Evolutionary conservation across 306 rosid species (phyloP), one percentile per base, ranked within the genome.

Genomic region (Castanea mollissima): DNA sequence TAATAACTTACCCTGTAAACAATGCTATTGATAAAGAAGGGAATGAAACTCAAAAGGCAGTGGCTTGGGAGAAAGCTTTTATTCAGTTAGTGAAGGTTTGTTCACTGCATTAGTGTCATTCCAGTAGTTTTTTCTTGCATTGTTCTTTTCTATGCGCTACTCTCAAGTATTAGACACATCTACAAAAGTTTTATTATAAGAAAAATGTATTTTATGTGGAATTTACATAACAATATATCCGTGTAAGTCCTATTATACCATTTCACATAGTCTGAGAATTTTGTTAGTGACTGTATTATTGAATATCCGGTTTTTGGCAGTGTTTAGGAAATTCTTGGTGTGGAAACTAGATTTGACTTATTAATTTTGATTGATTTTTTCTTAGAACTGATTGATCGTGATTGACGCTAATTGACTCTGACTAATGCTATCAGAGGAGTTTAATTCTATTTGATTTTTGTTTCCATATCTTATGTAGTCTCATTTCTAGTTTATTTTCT

Each of bases 1-100:
- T 93, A 56, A 56, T 93, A 73, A 93, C 99, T 63, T 95, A 93
- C 82, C 99, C 98, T 0, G 97, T 95, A 79, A 91, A 91, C 82
- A 95, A 93, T 87, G 99, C 92, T 72, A 63, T 90, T 76, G 84
- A 82, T 82, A 81, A 88, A 78, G 90, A 88, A 60, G 92, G 91
- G 55, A 93, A 91, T 75, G 91, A 80, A 83, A 90, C 88, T 75
- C 85, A 87, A 63, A 89, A 85, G 83, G 94, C 98, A 79, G 89
- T 93, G 58, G 92, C 97, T 18, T 95, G 99, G 99, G 99, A 95
- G 89, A 95, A 95, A 80, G 87, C 96, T 74, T 93, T 91, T 80
- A 88, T 95, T 80, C 90, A 95, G 87, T 84, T 95, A 83, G 91
- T 89, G 76, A 93, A 93, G 99, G 99, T 95, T 88, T 82, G 86